phyloP scores from a whole-genome alignment of 1,284 basidiomycete species.

The Crocinoboletus sp. region DNA sequence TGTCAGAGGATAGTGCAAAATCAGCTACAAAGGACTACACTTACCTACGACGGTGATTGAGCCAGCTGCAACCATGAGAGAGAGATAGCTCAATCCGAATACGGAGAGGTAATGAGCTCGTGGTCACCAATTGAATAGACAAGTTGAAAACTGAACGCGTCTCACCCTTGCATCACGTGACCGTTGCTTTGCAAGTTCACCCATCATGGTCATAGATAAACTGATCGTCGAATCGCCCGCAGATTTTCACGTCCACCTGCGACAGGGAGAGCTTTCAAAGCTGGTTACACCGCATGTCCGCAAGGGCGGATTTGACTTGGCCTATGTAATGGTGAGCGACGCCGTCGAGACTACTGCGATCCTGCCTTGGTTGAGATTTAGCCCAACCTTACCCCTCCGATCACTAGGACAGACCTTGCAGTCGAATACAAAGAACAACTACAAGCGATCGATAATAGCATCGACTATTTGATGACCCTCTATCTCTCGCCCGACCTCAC shows the following conservation, averaged over 20 bases:
- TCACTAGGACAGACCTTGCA: constrained; percentile 83
- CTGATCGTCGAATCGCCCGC: constrained; percentile 65
- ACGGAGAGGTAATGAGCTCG: neutral
- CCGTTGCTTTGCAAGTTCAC: constrained; percentile 21
- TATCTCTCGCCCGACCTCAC: constrained; percentile 92
- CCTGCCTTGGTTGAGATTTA: constrained; percentile 32
- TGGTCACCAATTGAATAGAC: neutral
- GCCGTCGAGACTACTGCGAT: constrained; percentile 2
- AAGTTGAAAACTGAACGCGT: constrained; percentile 35
- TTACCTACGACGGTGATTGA: constrained; percentile 84
- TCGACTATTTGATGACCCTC: constrained; percentile 93
- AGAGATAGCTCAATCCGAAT: constrained; percentile 5
- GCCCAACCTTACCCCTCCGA: constrained; percentile 95
- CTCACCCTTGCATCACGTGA: constrained; percentile 24
- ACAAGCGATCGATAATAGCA: constrained; percentile 68
- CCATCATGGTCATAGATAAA: constrained; percentile 21
- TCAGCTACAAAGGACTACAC: constrained; percentile 14
- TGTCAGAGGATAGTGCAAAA: constrained; percentile 5
- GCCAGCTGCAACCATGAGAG: constrained; percentile 70
- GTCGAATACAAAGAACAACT: constrained; percentile 78
- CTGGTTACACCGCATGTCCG: constrained; percentile 91
- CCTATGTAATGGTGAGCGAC: constrained; percentile 89
- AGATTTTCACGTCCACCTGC: constrained; percentile 97
- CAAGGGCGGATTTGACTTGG: constrained; percentile 85
- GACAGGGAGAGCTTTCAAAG: constrained; percentile 79